Base-by-base conservation (phyloP, 1,139 yeast genomes). In the Sugiyamaella castrensis region DNA sequence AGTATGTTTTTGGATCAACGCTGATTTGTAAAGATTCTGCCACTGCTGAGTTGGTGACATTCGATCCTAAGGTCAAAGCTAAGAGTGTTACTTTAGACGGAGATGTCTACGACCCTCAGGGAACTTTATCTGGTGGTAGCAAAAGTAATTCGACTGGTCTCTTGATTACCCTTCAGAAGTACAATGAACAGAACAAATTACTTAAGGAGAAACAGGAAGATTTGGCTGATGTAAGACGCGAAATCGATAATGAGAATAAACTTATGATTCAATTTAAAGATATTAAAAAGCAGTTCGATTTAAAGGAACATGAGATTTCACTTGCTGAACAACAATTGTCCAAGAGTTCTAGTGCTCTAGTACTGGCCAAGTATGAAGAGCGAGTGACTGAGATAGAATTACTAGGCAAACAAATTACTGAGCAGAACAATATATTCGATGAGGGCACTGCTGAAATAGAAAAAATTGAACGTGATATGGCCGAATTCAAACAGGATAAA, bases 41-140 rank as follows among this genome's bases (percentile, higher is more conserved):
- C 28, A 82, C 95, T 0, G 98, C 98, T 1, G 86, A 91, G 59
- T 72, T 75, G 42, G 85, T 92, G 3, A 89, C 98, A 0, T 94
- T 91, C 66, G 82, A 91, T 65, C 94, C 92, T 0, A 75, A 80
- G 51, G 81, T 92, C 11, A 76, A 87, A 55, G 75, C 91, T 0
- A 81, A 92, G 60, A 84, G 96, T n/a, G 91, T 94, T 11, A 94
- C 99, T 0, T 66, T 87, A 37, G 94, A 91, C 47, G 99, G 98
- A 43, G 98, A 92, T 67, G 78, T 84, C 9, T 94, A 91, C 68
- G 98, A 94, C 64, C 98, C 98, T 0, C 89, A 85, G 58, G 99
- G 99, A 11, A 88, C 95, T 19, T 72, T 94, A 36, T 87, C 97
- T 1, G 99, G 99, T 47, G 98, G 98, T n/a, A 83, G 95, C 19